phyloP scores from a whole-genome alignment of 2,329 filamentous ascomycete genomes.

The Tolypocladium tundrense region DNA sequence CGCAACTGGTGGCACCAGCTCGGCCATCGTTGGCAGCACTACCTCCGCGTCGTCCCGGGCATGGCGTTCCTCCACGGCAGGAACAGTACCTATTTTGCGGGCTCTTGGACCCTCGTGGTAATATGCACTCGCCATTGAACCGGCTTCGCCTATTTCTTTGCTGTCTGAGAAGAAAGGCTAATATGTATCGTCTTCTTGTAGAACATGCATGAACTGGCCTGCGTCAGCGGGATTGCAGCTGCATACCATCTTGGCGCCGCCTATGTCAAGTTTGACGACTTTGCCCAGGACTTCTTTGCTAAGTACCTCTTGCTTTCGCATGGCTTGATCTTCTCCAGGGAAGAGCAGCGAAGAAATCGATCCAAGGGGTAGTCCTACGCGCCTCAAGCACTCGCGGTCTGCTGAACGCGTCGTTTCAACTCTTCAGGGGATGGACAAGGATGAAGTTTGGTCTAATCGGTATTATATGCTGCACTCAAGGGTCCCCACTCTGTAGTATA shows the following conservation, averaged over 20 bases:
- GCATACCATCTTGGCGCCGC: constrained; percentile 58
- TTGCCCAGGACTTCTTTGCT: constrained; percentile 35
- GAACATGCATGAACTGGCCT: constrained; percentile 62
- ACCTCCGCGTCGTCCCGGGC: constrained; percentile 54
- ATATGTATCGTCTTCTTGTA: constrained; percentile 13
- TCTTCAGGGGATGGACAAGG: not conserved
- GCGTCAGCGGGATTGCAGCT: constrained; percentile 60
- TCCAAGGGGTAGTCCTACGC: not conserved
- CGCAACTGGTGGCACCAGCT: constrained; percentile 61
- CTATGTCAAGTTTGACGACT: constrained; percentile 50
- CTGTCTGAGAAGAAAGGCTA: not conserved
- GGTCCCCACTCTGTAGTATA: too few relatives aligned
- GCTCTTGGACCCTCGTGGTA: constrained; percentile 59
- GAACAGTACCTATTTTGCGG: constrained; percentile 52
- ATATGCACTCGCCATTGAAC: constrained; percentile 9
- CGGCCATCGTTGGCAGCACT: constrained; percentile 54
- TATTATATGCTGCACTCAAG: too few relatives aligned
- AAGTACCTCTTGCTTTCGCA: constrained; percentile 37
- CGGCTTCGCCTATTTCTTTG: not conserved
- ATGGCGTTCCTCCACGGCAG: constrained; percentile 63
- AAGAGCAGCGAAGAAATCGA: constrained; percentile 19
- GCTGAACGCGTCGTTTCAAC: not conserved
- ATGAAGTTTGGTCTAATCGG: not conserved
- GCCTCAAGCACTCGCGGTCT: not conserved
- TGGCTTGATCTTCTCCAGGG: constrained; percentile 26